Evolutionary conservation across 148 eudicot genomes (phyloP).

Genomic region (Fallopia convolvulus): DNA sequence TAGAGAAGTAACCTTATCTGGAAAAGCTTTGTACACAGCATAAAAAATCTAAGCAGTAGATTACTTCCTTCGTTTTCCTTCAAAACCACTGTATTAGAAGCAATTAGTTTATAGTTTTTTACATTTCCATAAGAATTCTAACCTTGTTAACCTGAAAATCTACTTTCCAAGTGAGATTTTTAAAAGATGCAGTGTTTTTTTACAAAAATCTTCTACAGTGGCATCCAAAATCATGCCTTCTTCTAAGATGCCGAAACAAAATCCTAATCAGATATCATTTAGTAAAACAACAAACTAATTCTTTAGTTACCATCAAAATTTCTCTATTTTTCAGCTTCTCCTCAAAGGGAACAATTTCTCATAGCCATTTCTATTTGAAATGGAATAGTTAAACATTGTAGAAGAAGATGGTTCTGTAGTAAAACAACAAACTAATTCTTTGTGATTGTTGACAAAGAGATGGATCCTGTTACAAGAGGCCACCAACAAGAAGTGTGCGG

Average conservation of each 20-base stretch:
- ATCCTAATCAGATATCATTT: not conserved
- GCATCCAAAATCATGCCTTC: not conserved
- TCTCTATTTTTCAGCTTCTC: constrained; percentile 28
- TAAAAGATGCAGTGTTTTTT: not conserved
- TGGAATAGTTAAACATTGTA: constrained; percentile 18
- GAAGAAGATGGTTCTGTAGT: constrained; percentile 31
- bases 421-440: no score
- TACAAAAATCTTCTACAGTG: not conserved
- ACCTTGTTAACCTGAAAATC: not conserved
- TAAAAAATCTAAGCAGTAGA: not conserved
- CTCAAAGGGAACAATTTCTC: constrained; percentile 50
- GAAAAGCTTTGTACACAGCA: no score
- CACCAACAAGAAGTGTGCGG: constrained; percentile 93
- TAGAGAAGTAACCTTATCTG: no score
- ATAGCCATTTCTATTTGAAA: constrained; percentile 45
- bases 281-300: not conserved
- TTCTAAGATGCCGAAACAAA: not conserved
- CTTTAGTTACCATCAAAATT: not conserved
- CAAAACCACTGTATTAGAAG: not conserved
- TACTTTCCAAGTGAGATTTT: not conserved
- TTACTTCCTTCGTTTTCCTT: not conserved
- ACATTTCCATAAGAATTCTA: not conserved
- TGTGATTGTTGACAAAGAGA: no score
- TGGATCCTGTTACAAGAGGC: no score
- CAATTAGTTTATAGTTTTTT: not conserved